Evolutionary conservation across 768 basidiomycete genomes (phyloP), one percentile per base, ranked within the genome.

Genomic region (Psilocybe subaeruginosa): DNA sequence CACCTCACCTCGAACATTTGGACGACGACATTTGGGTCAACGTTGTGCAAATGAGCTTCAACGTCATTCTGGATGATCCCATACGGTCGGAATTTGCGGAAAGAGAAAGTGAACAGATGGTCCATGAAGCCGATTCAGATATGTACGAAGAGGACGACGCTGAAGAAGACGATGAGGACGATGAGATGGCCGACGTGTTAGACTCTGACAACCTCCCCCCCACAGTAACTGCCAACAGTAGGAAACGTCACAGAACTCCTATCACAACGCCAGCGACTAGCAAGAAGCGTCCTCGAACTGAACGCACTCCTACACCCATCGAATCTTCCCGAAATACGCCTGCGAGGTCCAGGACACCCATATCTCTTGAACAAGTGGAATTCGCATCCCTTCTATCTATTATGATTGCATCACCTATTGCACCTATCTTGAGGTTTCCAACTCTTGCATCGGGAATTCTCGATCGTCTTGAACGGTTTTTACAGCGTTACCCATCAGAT

Each of bases 1-100:
- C 76, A 2, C 89, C 93, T 2, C 95, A 98, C 74, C 78, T 96
- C 58, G 91, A 96, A 47, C 86, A 90, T 66, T 68, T 96, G 54
- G 85, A 85, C 8, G 76, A 82, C 37, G 76, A 77, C 1, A 75
- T 61, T 46, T 99, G 97, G 97, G 72, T 87, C 30, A 77, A 75
- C 35, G 73, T 94, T 47, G 82, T 90, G 37, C 84, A 87, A 65
- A 74, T 93, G 43, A 84, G 83, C 41, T 95, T 97, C 77, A 92
- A 93, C 66, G 84, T 88, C 4, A 78, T 95, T 23, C 74, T 98
- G 4, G 86, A 82, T 9, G 89, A 92, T 66, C 62, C 81, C 75
- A 56, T 82, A 31, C 72, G 73, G 53, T 69, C 59, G 14, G 62
- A 43, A 37, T 74, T 83, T 46, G 68, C 69, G 16, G 66, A 70